Evolutionary conservation across 1,284 basidiomycete species (phyloP).

Genomic region (Trichosporon faecale): DNA sequence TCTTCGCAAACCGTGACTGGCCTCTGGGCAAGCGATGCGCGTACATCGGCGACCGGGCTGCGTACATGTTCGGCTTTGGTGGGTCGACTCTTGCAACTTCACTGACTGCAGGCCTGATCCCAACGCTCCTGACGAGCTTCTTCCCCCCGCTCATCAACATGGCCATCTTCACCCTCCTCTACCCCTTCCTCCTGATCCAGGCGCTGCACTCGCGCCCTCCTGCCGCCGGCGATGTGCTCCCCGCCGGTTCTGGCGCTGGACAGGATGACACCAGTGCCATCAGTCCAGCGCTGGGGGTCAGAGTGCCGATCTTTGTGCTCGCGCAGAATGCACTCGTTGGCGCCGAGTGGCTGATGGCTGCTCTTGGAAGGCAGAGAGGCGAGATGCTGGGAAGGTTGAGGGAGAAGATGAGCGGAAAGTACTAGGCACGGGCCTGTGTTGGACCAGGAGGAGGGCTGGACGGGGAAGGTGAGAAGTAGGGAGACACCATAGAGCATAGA

Average conservation of each 20-base stretch:
- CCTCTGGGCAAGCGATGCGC: conserved; percentile 37
- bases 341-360: conserved; percentile 38
- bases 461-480: too few relatives aligned
- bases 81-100: conserved; percentile 12
- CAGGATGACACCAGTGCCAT: background rate
- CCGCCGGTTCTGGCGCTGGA: conserved; percentile 12
- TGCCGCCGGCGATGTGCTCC: conserved; percentile 22
- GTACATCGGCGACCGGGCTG: conserved; percentile 44
- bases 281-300: background rate
- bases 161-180: conserved; percentile 50
- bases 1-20: conserved; percentile 43
- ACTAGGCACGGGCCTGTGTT: too few relatives aligned
- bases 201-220: conserved; percentile 47
- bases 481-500: too few relatives aligned
- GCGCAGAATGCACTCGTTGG: conserved; percentile 39
- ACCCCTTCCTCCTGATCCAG: conserved; percentile 50
- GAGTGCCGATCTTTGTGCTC: conserved; percentile 44
- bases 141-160: conserved; percentile 50
- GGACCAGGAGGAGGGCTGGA: too few relatives aligned
- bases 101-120: conserved; percentile 34
- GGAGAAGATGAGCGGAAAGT: background rate
- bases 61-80: conserved; percentile 52
- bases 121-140: conserved; percentile 47
- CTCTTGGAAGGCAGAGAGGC: conserved; percentile 33
- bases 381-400: conserved; percentile 8